phyloP scores from a whole-genome alignment of 306 rosid genomes.

The Ziziphus jujuba region DNA sequence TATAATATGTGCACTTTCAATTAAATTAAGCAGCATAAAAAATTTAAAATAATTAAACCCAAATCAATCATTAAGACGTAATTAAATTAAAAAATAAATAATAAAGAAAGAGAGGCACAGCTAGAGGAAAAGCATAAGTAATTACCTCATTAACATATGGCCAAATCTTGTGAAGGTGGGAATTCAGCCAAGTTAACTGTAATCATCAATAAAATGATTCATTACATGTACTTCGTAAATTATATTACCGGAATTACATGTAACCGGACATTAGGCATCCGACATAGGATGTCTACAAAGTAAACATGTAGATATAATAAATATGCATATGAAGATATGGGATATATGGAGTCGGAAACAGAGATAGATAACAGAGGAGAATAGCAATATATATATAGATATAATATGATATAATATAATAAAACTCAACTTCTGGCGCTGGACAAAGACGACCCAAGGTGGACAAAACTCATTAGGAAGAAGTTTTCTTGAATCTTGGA shows the following conservation, averaged over 20 bases:
- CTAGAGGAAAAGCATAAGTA: background rate
- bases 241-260: no score
- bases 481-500: conserved; percentile 73
- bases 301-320: background rate
- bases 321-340: background rate
- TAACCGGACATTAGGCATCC: conserved; percentile 13
- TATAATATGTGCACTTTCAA: background rate
- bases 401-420: background rate
- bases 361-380: background rate
- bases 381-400: background rate
- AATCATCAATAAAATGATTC: conserved; percentile 26
- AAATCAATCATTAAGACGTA: no score
- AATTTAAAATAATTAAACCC: background rate
- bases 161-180: conserved; percentile 65
- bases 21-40: background rate
- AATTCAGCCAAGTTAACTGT: conserved; percentile 86
- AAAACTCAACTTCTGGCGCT: conserved; percentile 76
- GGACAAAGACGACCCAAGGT: conserved; percentile 74
- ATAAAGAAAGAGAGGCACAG: background rate
- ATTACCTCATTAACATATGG: conserved; percentile 76
- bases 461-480: conserved; percentile 66
- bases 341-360: background rate
- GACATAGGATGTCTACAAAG: background rate
- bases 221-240: no score
- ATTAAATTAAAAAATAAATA: background rate